Conservation (phyloP, 345 rosid genomes). For the Corymbia maculata region DNA sequence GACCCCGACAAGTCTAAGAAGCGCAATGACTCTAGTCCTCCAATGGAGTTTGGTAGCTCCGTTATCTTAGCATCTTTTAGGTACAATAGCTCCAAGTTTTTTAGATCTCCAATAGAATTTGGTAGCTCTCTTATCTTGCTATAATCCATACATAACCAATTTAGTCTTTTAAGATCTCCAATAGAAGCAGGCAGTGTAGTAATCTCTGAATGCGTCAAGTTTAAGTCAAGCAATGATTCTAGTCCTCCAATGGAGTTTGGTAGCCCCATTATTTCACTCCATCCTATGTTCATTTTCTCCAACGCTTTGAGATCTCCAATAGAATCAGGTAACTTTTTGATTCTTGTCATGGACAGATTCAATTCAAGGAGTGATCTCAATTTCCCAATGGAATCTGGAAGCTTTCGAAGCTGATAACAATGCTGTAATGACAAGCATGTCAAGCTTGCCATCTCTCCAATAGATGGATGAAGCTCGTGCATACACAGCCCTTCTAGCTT, state of each 20-base stretch:
- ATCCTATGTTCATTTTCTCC: neutral
- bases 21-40: neutral
- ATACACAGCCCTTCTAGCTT: neutral
- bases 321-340: neutral
- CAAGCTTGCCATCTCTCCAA: neutral
- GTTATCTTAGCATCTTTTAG: rapidly evolving
- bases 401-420: no score
- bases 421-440: no score
- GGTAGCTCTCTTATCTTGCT: neutral
- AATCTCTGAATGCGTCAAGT: neutral
- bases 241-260: neutral
- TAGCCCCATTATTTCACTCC: neutral
- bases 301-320: neutral
- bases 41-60: neutral
- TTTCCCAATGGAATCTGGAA: no score
- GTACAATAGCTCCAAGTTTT: neutral
- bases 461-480: neutral
- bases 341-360: rapidly evolving
- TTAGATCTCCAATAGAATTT: neutral
- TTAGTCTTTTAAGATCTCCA: neutral
- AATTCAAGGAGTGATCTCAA: no score
- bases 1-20: rapidly evolving
- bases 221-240: neutral
- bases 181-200: neutral
- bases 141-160: rapidly evolving